These are phyloP conservation scores for Excoecaria agallocha DNA, from an alignment of 345 rosid species.

Conservation along the genomic window DNA sequence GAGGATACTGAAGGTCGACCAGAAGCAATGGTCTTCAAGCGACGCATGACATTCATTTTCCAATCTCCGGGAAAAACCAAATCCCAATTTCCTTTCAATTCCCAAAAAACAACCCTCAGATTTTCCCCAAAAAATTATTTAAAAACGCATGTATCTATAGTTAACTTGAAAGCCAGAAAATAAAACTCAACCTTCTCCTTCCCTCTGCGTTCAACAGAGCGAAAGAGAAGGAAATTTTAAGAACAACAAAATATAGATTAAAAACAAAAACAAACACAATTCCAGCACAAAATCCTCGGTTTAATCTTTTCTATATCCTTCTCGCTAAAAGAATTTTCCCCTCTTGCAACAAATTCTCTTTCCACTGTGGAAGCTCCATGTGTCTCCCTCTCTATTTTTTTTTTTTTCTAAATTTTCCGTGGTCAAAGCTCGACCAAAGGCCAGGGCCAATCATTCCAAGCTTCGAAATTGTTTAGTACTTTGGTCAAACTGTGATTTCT, in stretches of 20 bases:
- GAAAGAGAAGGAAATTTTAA: background rate
- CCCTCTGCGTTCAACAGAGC: constrained; percentile 26
- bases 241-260: background rate
- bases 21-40: constrained; percentile 95
- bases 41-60: constrained; percentile 87
- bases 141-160: background rate
- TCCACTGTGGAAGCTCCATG: constrained; percentile 19
- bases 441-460: constrained; percentile 47
- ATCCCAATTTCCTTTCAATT: constrained; percentile 22
- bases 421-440: constrained; percentile 42
- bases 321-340: background rate
- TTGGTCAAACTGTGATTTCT: constrained; percentile 13
- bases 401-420: constrained; percentile 18
- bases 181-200: constrained; percentile 31
- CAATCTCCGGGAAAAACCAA: constrained; percentile 17
- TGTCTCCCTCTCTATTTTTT: constrained; percentile 23
- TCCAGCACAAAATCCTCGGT: constrained; percentile 1
- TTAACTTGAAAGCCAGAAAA: constrained; percentile 37
- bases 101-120: background rate
- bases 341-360: constrained; percentile 8
- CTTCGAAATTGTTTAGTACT: constrained; percentile 4
- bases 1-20: constrained; percentile 82
- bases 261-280: constrained; percentile 2
- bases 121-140: background rate
- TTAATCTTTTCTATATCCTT: background rate